phyloP scores from a whole-genome alignment of 306 rosid genomes.

The Quercus dentata region DNA sequence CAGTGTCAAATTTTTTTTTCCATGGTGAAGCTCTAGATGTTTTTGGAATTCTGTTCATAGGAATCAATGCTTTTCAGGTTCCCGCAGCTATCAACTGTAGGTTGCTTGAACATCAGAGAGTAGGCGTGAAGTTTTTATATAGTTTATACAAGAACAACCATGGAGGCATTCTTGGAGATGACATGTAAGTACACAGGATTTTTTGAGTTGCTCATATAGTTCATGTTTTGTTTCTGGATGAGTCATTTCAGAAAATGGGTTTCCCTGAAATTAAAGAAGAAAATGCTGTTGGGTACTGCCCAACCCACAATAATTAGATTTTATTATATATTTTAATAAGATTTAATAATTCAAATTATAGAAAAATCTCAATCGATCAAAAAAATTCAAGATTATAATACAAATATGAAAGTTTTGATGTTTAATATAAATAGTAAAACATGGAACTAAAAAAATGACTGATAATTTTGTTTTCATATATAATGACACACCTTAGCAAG shows the following conservation, averaged over 20 bases:
- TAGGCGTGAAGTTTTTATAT: slow-evolving; percentile 73
- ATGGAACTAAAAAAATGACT: too few relatives aligned
- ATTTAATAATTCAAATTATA: too few relatives aligned
- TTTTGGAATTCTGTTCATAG: slow-evolving; percentile 6
- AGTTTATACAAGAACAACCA: slow-evolving; percentile 72
- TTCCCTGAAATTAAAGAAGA: neutral
- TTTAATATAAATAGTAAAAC: too few relatives aligned
- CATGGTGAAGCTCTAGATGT: slow-evolving; percentile 13
- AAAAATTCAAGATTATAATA: too few relatives aligned
- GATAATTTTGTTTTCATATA: too few relatives aligned
- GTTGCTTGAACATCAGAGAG: slow-evolving; percentile 89
- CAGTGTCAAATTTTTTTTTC: neutral
- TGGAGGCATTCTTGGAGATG: slow-evolving; percentile 98
- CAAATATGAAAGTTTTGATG: too few relatives aligned
- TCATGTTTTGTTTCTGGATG: neutral
- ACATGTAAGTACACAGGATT: slow-evolving; percentile 54
- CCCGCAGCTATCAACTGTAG: slow-evolving; percentile 90
- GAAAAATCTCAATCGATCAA: too few relatives aligned
- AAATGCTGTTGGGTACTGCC: neutral
- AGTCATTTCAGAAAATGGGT: neutral
- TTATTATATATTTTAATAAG: too few relatives aligned
- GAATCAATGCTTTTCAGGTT: slow-evolving; percentile 49
- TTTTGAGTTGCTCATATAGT: neutral
- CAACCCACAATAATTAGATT: neutral
- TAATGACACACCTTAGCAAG: too few relatives aligned